A percentile compares a stretch with the other conserved stretches of the same genome.
These are phyloP conservation scores for Papilionanthe hybrid DNA, from an alignment of 116 monocot genomes.

Conservation along the genomic window DNA sequence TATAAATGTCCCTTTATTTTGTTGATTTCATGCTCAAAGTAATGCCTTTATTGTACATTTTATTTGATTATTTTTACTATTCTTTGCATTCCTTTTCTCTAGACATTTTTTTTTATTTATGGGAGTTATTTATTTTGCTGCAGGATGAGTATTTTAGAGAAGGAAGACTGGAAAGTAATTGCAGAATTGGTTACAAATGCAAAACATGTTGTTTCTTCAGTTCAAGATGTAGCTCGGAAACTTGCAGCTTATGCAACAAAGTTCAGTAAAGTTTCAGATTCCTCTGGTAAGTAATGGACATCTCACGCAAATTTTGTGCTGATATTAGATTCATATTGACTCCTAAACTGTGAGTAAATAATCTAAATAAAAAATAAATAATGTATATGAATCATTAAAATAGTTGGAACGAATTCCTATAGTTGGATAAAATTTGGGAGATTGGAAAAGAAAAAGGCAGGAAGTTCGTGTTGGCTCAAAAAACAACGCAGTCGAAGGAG, in stretches of 20 bases:
- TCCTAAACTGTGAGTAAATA: neutral
- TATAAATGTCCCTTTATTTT: neutral
- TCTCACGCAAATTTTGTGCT: neutral
- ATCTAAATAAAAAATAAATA: neutral
- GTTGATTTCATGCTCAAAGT: neutral
- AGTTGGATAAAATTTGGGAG: neutral
- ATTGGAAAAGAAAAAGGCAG: neutral
- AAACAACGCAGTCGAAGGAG: no score
- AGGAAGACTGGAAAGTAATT: conserved; percentile 72
- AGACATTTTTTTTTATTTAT: neutral
- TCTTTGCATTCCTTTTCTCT: neutral
- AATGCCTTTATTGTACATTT: neutral
- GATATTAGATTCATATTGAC: neutral
- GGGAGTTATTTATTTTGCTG: conserved; percentile 10
- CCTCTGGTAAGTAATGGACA: conserved; percentile 32
- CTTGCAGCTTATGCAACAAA: conserved; percentile 55
- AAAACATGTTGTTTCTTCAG: conserved; percentile 69
- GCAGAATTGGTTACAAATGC: conserved; percentile 84
- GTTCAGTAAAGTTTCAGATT: conserved; percentile 26
- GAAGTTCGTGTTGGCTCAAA: no score
- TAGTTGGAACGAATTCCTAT: neutral
- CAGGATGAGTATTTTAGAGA: conserved; percentile 72
- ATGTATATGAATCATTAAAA: neutral
- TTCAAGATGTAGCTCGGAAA: conserved; percentile 82
- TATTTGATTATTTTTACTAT: neutral